Evolutionary conservation across 768 basidiomycete species (phyloP).

Genomic region (Cystofilobasidium capitatum): DNA sequence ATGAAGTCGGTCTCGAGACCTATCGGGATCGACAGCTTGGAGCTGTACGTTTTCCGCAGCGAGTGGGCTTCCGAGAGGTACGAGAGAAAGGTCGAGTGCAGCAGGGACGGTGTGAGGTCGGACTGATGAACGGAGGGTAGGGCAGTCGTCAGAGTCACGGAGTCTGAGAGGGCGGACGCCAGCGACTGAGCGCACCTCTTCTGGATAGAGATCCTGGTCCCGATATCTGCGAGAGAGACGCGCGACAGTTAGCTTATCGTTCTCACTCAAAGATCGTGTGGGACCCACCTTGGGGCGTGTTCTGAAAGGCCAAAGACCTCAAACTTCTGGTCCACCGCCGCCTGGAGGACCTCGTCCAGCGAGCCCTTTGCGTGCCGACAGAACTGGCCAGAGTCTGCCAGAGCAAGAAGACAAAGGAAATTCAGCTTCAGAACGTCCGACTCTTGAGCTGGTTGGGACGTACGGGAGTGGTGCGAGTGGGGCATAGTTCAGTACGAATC

Average conservation of each 20-base stretch:
- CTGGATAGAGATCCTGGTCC: conserved; percentile 73
- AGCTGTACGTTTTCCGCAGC: conserved; percentile 54
- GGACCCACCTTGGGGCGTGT: conserved; percentile 58
- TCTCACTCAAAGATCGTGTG: background rate
- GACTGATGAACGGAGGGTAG: conserved; percentile 44
- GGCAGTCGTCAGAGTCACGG: conserved; percentile 4
- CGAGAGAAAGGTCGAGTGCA: conserved; percentile 56
- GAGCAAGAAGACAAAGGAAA: background rate
- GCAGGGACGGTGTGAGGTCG: conserved; percentile 47
- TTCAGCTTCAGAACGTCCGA: background rate
- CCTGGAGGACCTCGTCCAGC: conserved; percentile 68
- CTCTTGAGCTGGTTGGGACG: background rate
- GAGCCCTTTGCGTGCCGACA: conserved; percentile 77
- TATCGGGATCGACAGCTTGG: conserved; percentile 65
- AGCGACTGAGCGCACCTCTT: conserved; percentile 58
- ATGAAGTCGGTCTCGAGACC: conserved; percentile 92
- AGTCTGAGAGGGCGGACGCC: background rate
- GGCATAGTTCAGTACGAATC: conserved; percentile 11
- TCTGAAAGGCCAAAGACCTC: conserved; percentile 77
- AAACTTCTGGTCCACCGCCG: conserved; percentile 71
- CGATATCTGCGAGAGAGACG: conserved; percentile 52
- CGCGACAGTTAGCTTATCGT: background rate
- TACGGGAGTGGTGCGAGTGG: conserved; percentile 27
- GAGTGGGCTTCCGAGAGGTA: conserved; percentile 74
- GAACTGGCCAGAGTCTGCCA: conserved; percentile 69